Evolutionary conservation across 78 protist species (phyloP), one percentile per base, ranked within the genome.

Genomic region (Dictyostelium citrinum): DNA sequence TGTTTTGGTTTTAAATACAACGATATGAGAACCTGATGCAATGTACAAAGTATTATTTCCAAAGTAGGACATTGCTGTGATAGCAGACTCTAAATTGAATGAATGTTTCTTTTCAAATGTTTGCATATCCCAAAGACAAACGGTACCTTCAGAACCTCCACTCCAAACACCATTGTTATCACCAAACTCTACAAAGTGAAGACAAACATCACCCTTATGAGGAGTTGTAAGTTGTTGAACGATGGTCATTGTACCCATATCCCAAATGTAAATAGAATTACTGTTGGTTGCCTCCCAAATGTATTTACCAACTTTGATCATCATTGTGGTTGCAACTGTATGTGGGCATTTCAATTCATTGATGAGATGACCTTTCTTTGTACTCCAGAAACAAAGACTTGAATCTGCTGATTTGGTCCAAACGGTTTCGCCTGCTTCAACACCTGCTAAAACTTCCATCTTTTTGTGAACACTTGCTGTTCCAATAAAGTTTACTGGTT

Each of bases 391-490:
- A 70, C 84, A 76, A 33, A 88, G 71, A 31, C 80, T 49, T 31
- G 41, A 9, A 29, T 88, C 93, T 1, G n/a, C 10, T 11, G 93
- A 35, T 82, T 88, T 88, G 0, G 93, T 88, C 93, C 93, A 88
- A 27, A 88, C 93, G 10, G 81, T 64, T 27, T 88, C 93, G 17
- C 93, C 93, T 45, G 93, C 93, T 35, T 88, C 93, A 22, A 60
- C 67, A 35, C 84, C 93, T 8, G 93, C 85, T 12, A 88, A 49
- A 7, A 88, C 35, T 46, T 88, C 93, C 24, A 88, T 35, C 33
- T 88, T 88, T 45, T 79, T 81, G 55, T 88, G 93, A 29, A 78
- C 81, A 24, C 61, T 41, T 20, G 71, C 93, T 14, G 29, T 76
- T 9, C 64, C 75, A 16, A 88, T 67, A 33, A 67, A 78, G 35